Conservation (phyloP, 495 filamentous ascomycete species). For the Aspergillus affinis region DNA sequence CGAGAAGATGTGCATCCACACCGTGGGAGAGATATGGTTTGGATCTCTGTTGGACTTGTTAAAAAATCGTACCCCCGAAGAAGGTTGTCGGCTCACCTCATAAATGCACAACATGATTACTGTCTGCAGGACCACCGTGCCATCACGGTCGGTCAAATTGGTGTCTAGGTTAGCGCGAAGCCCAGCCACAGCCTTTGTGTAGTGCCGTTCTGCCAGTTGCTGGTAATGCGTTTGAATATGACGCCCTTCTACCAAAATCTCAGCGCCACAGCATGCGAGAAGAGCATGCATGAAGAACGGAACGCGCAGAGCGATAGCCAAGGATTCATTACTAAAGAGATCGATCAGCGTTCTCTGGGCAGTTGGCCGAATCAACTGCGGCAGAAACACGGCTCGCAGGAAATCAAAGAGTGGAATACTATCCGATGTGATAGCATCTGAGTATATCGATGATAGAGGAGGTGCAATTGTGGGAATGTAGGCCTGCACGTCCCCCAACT, state of each 20-base stretch:
- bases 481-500: background rate
- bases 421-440: constrained; percentile 11
- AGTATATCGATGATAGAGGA: background rate
- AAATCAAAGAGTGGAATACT: constrained; percentile 23
- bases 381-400: constrained; percentile 19
- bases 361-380: constrained; percentile 19
- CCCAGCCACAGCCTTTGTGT: constrained; percentile 16
- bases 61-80: background rate
- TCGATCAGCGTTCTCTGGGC: constrained; percentile 13
- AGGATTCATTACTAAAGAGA: constrained; percentile 13
- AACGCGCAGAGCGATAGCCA: constrained; percentile 10
- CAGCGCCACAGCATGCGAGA: constrained; percentile 25
- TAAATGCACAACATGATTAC: constrained; percentile 27
- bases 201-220: constrained; percentile 15
- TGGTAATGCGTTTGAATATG: constrained; percentile 2
- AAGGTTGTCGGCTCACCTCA: constrained; percentile 12
- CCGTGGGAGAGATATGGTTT: constrained; percentile 16
- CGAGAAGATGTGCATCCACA: constrained; percentile 20
- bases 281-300: constrained; percentile 26
- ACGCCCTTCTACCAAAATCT: constrained; percentile 17
- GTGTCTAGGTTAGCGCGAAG: constrained; percentile 11
- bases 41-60: constrained; percentile 14
- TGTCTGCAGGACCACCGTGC: constrained; percentile 11
- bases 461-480: background rate
- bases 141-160: background rate